A percentile compares a stretch with the other conserved stretches of the same genome.
phyloP scores from a whole-genome alignment of 2,329 filamentous ascomycete genomes.

The Parastagonospora avenae region DNA sequence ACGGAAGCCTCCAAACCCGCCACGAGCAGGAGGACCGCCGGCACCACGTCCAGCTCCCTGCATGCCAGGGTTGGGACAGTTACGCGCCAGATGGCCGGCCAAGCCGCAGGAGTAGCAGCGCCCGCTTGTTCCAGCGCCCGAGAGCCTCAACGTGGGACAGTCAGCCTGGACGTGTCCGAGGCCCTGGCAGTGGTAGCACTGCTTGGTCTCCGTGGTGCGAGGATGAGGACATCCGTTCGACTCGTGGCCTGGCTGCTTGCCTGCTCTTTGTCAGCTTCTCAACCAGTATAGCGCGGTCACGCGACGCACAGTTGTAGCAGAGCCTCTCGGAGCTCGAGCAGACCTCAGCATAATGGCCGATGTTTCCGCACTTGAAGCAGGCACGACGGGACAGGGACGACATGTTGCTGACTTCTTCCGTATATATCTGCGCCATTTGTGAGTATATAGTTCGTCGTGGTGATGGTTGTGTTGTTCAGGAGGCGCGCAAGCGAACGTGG shows the following conservation, averaged over 20 bases:
- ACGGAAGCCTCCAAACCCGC: constrained; percentile 73
- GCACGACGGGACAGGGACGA: constrained; percentile 60
- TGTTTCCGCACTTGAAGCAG: constrained; percentile 60
- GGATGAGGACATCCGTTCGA: constrained; percentile 97
- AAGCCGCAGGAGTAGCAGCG: constrained; percentile 98
- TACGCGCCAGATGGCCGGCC: constrained; percentile 87
- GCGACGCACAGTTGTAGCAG: constrained; percentile 93
- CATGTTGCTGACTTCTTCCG: constrained; percentile 49
- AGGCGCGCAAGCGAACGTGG: constrained; percentile 17
- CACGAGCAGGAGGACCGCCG: constrained; percentile 67
- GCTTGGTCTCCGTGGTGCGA: constrained; percentile 96
- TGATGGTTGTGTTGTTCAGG: constrained; percentile 15
- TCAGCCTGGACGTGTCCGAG: constrained; percentile 98
- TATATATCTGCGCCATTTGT: constrained; percentile 29
- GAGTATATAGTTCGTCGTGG: constrained; percentile 22
- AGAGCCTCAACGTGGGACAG: constrained; percentile 94
- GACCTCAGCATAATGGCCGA: constrained; percentile 70
- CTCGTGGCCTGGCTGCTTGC: constrained; percentile 93
- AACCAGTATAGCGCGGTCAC: constrained; percentile 11
- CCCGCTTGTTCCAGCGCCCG: constrained; percentile 76
- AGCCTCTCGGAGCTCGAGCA: constrained; percentile 98
- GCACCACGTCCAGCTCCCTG: constrained; percentile 58
- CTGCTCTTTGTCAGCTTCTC: constrained; percentile 43
- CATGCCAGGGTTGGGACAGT: constrained; percentile 79
- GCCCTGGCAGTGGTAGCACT: constrained; percentile 99